Evolutionary conservation across 2,329 filamentous ascomycete species (phyloP).

Genomic region (Fusarium sacchari): DNA sequence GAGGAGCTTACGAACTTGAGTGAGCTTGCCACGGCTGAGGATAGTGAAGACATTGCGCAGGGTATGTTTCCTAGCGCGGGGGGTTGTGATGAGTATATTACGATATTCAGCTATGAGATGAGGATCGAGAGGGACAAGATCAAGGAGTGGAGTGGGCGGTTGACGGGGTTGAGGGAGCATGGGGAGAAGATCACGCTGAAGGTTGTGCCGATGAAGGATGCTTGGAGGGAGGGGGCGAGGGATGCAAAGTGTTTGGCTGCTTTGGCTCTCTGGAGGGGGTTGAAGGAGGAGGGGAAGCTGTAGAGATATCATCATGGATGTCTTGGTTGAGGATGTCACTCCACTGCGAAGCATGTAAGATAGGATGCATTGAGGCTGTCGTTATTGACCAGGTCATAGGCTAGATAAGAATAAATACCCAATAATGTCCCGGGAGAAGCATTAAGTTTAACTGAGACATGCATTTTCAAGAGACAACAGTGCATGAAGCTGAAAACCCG

Average conservation of each 20-base stretch:
- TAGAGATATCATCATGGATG: neutral
- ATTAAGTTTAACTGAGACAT: neutral
- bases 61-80: conserved; percentile 69
- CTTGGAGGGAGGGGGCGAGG: conserved; percentile 66
- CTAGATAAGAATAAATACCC: too few species aligned
- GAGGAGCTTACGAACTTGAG: conserved; percentile 61
- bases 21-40: conserved; percentile 55
- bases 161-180: conserved; percentile 66
- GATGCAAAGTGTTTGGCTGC: conserved; percentile 70
- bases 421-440: neutral
- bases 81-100: conserved; percentile 69
- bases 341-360: neutral
- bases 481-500: neutral
- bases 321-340: neutral
- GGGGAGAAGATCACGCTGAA: conserved; percentile 72
- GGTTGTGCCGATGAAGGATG: conserved; percentile 64
- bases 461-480: neutral
- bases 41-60: conserved; percentile 51
- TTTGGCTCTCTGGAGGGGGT: conserved; percentile 66
- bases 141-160: conserved; percentile 63
- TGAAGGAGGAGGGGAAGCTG: conserved; percentile 59
- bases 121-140: conserved; percentile 61
- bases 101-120: conserved; percentile 66
- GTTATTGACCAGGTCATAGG: neutral
- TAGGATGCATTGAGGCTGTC: neutral